phyloP scores from a whole-genome alignment of 306 rosid species.

The Vicia villosa region DNA sequence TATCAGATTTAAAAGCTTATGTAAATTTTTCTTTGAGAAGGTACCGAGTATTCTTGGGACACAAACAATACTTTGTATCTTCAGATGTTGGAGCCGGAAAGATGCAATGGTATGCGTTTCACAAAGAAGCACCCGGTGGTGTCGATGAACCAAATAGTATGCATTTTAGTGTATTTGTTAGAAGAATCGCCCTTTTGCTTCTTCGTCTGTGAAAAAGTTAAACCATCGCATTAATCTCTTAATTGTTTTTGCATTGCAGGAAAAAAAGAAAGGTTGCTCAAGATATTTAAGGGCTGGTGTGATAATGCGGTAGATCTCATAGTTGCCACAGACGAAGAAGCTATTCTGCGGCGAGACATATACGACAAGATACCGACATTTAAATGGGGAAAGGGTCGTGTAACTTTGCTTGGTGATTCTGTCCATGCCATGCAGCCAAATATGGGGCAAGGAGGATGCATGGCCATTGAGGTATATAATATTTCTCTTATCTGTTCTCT shows the following conservation, averaged over 20 bases:
- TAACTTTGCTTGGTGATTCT: constrained; percentile 94
- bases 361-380: constrained; percentile 76
- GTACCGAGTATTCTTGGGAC: constrained; percentile 98
- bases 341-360: constrained; percentile 91
- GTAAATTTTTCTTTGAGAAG: constrained; percentile 52
- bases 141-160: constrained; percentile 65
- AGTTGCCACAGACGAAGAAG: constrained; percentile 84
- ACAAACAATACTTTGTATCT: constrained; percentile 98
- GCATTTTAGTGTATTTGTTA: constrained; percentile 33
- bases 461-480: constrained; percentile 85
- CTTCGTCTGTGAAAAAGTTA: background rate
- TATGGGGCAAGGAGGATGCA: constrained; percentile 99
- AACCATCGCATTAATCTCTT: background rate
- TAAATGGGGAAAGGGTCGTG: constrained; percentile 90
- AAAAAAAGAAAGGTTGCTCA: constrained; percentile 78
- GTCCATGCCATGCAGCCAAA: constrained; percentile 99
- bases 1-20: constrained; percentile 39
- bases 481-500: constrained; percentile 2
- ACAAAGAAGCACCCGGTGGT: constrained; percentile 86
- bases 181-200: background rate
- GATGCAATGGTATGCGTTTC: constrained; percentile 99
- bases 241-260: constrained; percentile 46
- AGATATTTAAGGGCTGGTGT: constrained; percentile 87
- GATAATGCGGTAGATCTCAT: constrained; percentile 84
- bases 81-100: constrained; percentile 97